Evolutionary conservation across 1,284 basidiomycete genomes (phyloP), one percentile per base, ranked within the genome.

Genomic region (Boletellus deceptivus): DNA sequence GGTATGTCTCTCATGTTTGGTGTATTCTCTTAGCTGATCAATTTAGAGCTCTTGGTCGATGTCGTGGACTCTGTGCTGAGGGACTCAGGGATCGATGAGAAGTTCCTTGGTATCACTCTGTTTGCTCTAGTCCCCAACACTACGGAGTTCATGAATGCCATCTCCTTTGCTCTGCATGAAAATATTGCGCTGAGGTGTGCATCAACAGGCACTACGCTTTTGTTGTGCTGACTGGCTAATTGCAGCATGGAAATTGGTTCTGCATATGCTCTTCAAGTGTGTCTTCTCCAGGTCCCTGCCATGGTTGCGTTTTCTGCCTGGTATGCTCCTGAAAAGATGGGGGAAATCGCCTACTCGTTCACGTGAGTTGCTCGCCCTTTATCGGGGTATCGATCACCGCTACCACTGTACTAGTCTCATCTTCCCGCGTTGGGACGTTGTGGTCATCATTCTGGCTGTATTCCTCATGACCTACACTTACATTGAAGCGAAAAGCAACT

Each of bases 101-200:
- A 99, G 69, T 96, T 99, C 76, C 79, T 99, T 29, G 97, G 97
- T 41, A 80, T 99, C 51, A 98, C 95, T 0, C 78, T 99, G 9
- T 99, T 99, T 63, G 96, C 97, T 2, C 80, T 99, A 31, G 95
- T 99, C 0, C 97, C 97, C 10, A 99, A 99, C 70, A 98, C 95
- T 16, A 99, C 97, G 18, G 97, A 99, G 72, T 99, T 99, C 69
- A 98, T 99, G 96, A 99, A 99, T 68, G 97, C 97, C 49, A 97
- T 99, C 64, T 96, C 93, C n/a, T 99, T 99, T 65, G 96, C 97
- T 16, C 74, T 99, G 60, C 91, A 97, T 63, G 96, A 91, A 14
- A 99, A 99, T 69, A 99, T 99, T 59, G 93, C 97, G 1, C 75
- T 99, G 20, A 94, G 91, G 93, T 93, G 59, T 43, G 82, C 63